These are phyloP conservation scores for Backusella luteola DNA, from an alignment of 192 early-diverging fungal genomes.

Conservation along the genomic window DNA sequence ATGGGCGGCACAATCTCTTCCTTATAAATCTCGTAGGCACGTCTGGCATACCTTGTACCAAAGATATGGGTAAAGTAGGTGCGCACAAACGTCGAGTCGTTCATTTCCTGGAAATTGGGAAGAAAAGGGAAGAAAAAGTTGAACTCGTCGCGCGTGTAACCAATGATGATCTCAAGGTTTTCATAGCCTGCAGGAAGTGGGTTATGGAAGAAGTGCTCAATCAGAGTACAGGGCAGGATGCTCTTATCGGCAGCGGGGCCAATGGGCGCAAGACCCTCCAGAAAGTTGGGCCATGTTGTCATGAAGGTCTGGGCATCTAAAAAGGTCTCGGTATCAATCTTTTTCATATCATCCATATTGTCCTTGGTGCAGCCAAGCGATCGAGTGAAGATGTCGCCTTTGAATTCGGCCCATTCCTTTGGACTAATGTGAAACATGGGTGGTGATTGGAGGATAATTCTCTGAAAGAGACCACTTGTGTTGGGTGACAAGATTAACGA, in stretches of 20 bases:
- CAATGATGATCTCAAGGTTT: constrained; percentile 17
- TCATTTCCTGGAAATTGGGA: constrained; percentile 22
- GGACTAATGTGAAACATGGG: constrained; percentile 26
- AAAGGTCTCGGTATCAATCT: constrained; percentile 1
- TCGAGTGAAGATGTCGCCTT: constrained; percentile 17
- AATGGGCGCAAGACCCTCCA: constrained; percentile 28
- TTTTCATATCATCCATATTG: neutral
- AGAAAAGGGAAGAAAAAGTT: constrained; percentile 28
- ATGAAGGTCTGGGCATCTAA: constrained; percentile 27
- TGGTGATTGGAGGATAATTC: constrained; percentile 37
- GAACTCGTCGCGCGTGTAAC: constrained; percentile 29
- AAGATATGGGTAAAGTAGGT: constrained; percentile 31
- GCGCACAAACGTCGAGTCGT: constrained; percentile 19
- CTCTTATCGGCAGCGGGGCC: constrained; percentile 13
- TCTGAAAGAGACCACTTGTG: constrained; percentile 38
- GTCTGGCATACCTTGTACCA: constrained; percentile 19
- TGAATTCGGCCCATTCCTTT: constrained; percentile 24
- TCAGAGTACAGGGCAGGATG: neutral
- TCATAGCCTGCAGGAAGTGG: neutral
- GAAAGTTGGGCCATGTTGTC: constrained; percentile 30
- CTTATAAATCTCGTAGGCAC: constrained; percentile 24
- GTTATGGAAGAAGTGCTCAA: constrained; percentile 19
- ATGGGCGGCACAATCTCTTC: constrained; percentile 10
- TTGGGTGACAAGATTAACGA: constrained; percentile 39
- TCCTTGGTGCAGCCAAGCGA: constrained; percentile 7